Base-by-base conservation (phyloP, 441 rosid genomes). In the Brassica hybrid region DNA sequence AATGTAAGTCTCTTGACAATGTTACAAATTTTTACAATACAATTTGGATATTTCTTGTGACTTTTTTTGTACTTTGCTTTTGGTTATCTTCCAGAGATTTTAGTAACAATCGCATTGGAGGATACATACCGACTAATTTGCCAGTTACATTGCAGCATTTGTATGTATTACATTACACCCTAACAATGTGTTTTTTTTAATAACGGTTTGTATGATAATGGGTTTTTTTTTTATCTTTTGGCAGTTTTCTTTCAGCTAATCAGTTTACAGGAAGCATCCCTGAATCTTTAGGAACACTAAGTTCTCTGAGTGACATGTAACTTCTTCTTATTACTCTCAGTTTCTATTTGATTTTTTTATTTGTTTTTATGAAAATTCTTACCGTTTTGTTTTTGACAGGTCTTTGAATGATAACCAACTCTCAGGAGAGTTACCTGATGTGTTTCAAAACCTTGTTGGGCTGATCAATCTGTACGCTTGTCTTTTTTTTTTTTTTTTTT, bases 351-450 rank as follows among this genome's bases (percentile, higher is more conserved):
- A 58, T 12, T 50, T 6, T n/a, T 7, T 56, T 14, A 12, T 50
- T 14, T 10, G 14, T 67, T 68, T 45, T 69, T 16, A 64, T 69
- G 38, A 18, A 43, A 13, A 27, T 27, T 27, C 32, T 13, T 38
- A 45, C 80, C 34, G 71, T 36, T 80, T 62, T 30, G 64, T 38
- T 69, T 74, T 75, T 30, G 34, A 38, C 90, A 94, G 98, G 94
- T 92, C 98, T 58, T 80, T 94, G 79, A 94, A 92, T 54, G 67
- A 81, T 80, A 94, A 94, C 81, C 82, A 16, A 70, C 85, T 94
- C 76, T 91, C 90, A 50, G 98, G 97, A 82, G 95, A 91, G 70
- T 79, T 94, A 84, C 96, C 98, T 2, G 97, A 94, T 72, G 88
- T 87, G 76, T 92, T 94, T 79, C 83, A 84, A 72, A 65, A 85